These are phyloP conservation scores for Dipodascus geniculatus DNA, from an alignment of 805 yeast genomes.

Conservation along the genomic window DNA sequence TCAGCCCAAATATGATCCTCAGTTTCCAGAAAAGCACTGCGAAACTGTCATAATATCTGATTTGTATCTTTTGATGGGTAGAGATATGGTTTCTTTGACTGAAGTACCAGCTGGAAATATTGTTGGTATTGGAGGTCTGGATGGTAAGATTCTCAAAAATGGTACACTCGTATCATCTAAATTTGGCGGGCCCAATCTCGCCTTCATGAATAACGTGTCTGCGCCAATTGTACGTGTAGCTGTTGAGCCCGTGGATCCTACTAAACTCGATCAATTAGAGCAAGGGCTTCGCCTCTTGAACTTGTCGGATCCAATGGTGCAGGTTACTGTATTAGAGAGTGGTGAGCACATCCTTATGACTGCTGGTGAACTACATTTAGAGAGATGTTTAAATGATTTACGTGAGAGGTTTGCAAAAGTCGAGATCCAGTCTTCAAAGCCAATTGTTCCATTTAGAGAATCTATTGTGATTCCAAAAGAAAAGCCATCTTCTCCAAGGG, in stretches of 20 bases:
- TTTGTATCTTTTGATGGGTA: constrained; percentile 80
- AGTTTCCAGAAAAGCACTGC: constrained; percentile 36
- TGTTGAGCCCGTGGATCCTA: constrained; percentile 84
- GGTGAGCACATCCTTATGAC: constrained; percentile 93
- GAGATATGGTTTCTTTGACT: constrained; percentile 67
- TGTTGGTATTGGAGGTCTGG: constrained; percentile 88
- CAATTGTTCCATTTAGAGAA: constrained; percentile 90
- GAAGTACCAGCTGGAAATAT: constrained; percentile 90
- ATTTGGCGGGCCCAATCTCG: constrained; percentile 57
- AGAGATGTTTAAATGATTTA: constrained; percentile 85
- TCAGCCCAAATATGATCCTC: constrained; percentile 66
- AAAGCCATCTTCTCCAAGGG: constrained; percentile 11
- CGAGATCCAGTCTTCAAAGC: constrained; percentile 77
- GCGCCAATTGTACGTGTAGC: constrained; percentile 94
- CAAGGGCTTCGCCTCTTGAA: constrained; percentile 68
- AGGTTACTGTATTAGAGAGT: constrained; percentile 69
- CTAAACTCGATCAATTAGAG: constrained; percentile 62
- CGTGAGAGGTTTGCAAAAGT: constrained; percentile 85
- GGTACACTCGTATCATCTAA: constrained; percentile 65
- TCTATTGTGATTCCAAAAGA: constrained; percentile 39
- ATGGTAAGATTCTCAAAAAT: constrained; percentile 67
- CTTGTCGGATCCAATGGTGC: constrained; percentile 91
- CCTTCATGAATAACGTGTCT: constrained; percentile 57
- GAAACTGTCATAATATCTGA: constrained; percentile 52
- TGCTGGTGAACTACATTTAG: constrained; percentile 94